Evolutionary conservation across 768 basidiomycete species (phyloP), one percentile per base, ranked within the genome.

Genomic region (Lactifluus subvellereus): DNA sequence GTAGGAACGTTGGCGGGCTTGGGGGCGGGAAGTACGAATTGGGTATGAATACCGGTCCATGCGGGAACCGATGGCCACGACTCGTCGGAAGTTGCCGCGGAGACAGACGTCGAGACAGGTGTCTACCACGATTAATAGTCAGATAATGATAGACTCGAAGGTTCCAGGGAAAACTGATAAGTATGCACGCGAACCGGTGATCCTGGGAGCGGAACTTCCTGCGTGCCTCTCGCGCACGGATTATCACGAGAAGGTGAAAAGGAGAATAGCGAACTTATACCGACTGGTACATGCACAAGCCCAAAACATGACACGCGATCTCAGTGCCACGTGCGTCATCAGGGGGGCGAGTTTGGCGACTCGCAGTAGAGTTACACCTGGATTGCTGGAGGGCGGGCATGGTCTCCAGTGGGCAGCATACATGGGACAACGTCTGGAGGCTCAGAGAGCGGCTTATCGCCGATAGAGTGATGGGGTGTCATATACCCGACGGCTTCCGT

Each of bases 81-180:
- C 63, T 77, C 78, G 60, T 80, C 79, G 9, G 79, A 79, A 4
- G 74, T 72, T 27, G 77, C 74, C 37, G 76, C 77, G 33, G 79
- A 78, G 42, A 73, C 72, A 38, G 73, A 77, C 5, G 77, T 79
- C 57, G 77, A 70, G 43, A 73, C 67, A 14, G 78, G 79, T 7
- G 73, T 73, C 72, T 74, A 61, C 47, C 30, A n/a, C 18, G 20
- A 48, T 16, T n/a, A 8, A 14, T 18, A 14, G 54, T 60, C 54
- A 64, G 59, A 27, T 9, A 47, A 6, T 52, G 27, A 32, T 22
- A 10, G 55, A 22, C 27, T 13, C 32, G 5, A 22, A 40, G 18
- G 10, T 32, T 22, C 18, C 20, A 35, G 32, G 14, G 3, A 32
- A 55, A 3, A 20, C 32, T 3, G 11, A 20, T 22, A 6, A 2